Evolutionary conservation across 2,329 filamentous ascomycete genomes (phyloP).

Genomic region (Fusarium sp.): DNA sequence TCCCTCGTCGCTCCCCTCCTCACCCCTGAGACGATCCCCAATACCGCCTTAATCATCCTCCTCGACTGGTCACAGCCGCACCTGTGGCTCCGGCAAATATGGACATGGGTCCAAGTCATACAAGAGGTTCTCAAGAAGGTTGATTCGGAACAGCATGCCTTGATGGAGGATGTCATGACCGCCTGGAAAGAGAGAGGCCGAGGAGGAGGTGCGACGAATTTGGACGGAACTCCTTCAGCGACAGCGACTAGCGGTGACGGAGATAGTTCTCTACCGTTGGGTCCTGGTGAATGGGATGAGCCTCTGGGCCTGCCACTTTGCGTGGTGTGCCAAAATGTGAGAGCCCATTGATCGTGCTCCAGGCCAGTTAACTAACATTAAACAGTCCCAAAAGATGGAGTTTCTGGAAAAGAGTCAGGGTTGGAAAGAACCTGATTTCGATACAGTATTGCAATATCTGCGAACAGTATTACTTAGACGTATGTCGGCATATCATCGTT

Average conservation of each 20-base stretch:
- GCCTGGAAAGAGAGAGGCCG: constrained; percentile 79
- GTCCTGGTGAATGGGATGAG: constrained; percentile 93
- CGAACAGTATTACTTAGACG: constrained; percentile 87
- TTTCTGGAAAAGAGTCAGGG: constrained; percentile 84
- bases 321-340: constrained; percentile 93
- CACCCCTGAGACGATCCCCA: constrained; percentile 81
- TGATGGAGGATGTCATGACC: constrained; percentile 86
- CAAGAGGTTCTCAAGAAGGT: constrained; percentile 77
- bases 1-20: constrained; percentile 84
- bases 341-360: constrained; percentile 41
- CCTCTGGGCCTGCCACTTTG: constrained; percentile 85
- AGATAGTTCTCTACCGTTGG: constrained; percentile 76
- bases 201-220: constrained; percentile 66
- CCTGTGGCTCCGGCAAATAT: constrained; percentile 86
- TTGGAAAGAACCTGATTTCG: constrained; percentile 97
- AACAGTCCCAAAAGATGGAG: constrained; percentile 85
- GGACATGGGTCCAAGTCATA: constrained; percentile 87
- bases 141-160: constrained; percentile 76
- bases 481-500: constrained; percentile 47
- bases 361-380: constrained; percentile 35
- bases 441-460: constrained; percentile 92
- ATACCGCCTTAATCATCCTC: constrained; percentile 88
- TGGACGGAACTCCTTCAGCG: constrained; percentile 68
- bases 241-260: constrained; percentile 63
- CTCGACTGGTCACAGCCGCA: constrained; percentile 96